phyloP scores from a whole-genome alignment of 257 asterid genomes.

The Buddleja alternifolia region DNA sequence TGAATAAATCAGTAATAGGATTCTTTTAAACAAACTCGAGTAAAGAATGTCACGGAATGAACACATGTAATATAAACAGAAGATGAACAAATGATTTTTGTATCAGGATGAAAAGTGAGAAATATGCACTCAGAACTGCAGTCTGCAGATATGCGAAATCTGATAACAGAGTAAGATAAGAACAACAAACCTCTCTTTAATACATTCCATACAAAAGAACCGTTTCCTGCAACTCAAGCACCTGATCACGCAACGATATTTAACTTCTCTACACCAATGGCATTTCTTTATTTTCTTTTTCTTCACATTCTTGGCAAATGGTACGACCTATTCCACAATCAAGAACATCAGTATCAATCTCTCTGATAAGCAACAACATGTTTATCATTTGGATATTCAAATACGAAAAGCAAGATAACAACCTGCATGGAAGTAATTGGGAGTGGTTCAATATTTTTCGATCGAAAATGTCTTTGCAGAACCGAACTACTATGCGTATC shows the following conservation, averaged over 20 bases:
- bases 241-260: slow-evolving; percentile 56
- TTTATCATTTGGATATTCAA: neutral
- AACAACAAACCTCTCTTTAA: slow-evolving; percentile 69
- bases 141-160: neutral
- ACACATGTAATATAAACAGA: neutral
- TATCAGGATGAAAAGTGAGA: neutral
- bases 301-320: slow-evolving; percentile 60
- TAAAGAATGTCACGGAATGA: too few species aligned
- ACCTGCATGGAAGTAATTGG: slow-evolving; percentile 91
- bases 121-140: neutral
- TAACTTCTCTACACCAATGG: slow-evolving; percentile 85
- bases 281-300: slow-evolving; percentile 67
- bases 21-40: too few species aligned
- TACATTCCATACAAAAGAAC: slow-evolving; percentile 75
- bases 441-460: slow-evolving; percentile 81
- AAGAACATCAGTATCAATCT: neutral
- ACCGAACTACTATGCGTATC: slow-evolving; percentile 35
- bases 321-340: slow-evolving; percentile 57
- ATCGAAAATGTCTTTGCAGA: slow-evolving; percentile 68
- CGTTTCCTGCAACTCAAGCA: slow-evolving; percentile 81
- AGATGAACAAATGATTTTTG: slow-evolving; percentile 17
- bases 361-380: neutral
- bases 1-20: too few species aligned
- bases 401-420: slow-evolving; percentile 25
- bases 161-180: slow-evolving; percentile 12